Evolutionary conservation across 345 rosid genomes (phyloP).

Genomic region (Luvunga scandens): DNA sequence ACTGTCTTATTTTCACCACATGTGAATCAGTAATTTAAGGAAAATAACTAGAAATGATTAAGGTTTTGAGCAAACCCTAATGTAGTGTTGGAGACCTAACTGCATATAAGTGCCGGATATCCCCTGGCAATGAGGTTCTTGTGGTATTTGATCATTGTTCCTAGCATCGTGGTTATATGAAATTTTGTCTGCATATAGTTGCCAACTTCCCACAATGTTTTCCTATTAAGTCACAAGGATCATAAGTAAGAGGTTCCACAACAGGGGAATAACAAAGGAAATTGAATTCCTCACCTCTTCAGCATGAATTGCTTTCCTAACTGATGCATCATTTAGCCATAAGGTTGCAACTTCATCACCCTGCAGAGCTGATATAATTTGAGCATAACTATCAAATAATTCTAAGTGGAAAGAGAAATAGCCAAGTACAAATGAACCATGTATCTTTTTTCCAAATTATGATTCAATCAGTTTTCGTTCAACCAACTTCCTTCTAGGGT

Average conservation of each 20-base stretch:
- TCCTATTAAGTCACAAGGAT: conserved; percentile 27
- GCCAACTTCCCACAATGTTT: conserved; percentile 49
- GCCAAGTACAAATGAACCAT: not conserved
- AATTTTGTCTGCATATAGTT: conserved; percentile 43
- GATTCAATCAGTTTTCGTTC: too few species aligned
- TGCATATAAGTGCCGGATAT: conserved; percentile 70
- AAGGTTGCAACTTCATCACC: conserved; percentile 71
- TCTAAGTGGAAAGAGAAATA: not conserved
- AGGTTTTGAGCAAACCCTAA: not conserved
- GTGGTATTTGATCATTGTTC: conserved; percentile 78
- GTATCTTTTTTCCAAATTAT: too few species aligned
- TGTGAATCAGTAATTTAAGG: too few species aligned
- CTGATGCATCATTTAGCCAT: conserved; percentile 70
- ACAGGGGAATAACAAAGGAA: not conserved
- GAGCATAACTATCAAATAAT: not conserved
- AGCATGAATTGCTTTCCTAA: conserved; percentile 75
- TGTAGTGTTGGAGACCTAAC: conserved; percentile 34
- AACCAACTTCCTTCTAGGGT: too few species aligned
- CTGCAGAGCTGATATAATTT: conserved; percentile 28
- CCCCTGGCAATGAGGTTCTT: conserved; percentile 72
- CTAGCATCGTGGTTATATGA: conserved; percentile 42
- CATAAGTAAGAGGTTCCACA: not conserved
- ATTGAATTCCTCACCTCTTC: conserved; percentile 38
- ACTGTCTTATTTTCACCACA: too few species aligned
- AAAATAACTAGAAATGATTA: too few species aligned